Evolutionary conservation across 306 rosid species (phyloP).

Genomic region (Prunus campanulata): DNA sequence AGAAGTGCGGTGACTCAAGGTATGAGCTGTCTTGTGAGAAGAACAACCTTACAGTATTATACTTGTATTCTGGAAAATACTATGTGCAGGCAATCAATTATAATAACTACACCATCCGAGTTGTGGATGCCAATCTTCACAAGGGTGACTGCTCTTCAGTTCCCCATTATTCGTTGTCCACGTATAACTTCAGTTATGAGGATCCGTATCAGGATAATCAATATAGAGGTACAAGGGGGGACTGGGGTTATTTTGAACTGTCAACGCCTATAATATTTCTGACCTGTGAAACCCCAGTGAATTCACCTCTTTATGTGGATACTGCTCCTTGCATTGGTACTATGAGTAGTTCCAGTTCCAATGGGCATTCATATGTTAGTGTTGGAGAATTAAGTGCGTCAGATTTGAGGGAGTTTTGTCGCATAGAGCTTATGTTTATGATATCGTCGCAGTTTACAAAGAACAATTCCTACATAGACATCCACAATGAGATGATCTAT

Average conservation of each 20-base stretch:
- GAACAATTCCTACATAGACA: constrained; percentile 1
- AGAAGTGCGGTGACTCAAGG: neutral
- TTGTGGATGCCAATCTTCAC: constrained; percentile 9
- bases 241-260: neutral
- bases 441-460: neutral
- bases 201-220: too few relatives aligned
- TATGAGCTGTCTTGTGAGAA: neutral
- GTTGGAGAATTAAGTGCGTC: neutral
- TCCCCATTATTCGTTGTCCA: neutral
- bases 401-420: constrained; percentile 1
- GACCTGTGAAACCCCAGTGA: neutral
- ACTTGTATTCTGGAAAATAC: neutral
- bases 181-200: neutral
- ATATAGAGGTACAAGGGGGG: too few relatives aligned
- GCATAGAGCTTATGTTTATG: neutral
- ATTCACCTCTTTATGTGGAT: neutral
- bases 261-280: neutral
- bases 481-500: constrained; percentile 12
- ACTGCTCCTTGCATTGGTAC: too few relatives aligned
- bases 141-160: neutral
- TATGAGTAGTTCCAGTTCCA: neutral
- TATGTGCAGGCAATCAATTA: neutral
- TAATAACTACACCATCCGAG: constrained; percentile 20
- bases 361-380: neutral
- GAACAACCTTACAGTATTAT: neutral